These are phyloP conservation scores for Perilla frutescens DNA, from an alignment of 257 asterid genomes.

Conservation along the genomic window DNA sequence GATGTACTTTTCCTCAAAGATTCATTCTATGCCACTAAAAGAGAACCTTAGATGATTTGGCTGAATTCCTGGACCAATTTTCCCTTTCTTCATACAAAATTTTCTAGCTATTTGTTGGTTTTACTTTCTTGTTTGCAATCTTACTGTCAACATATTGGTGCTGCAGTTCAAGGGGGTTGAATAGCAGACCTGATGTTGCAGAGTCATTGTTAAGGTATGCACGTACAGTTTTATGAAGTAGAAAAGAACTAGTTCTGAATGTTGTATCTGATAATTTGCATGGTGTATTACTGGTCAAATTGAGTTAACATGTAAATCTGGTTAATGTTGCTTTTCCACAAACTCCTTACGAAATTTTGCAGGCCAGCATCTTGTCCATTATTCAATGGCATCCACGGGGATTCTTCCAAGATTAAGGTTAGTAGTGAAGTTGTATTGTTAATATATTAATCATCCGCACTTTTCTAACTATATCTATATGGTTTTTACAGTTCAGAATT, in stretches of 20 bases:
- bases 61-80: constrained; percentile 3
- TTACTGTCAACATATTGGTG: constrained; percentile 40
- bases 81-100: constrained; percentile 18
- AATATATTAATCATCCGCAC: constrained; percentile 17
- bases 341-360: constrained; percentile 46
- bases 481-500: constrained; percentile 62
- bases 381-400: constrained; percentile 51
- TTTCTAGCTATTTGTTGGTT: constrained; percentile 21
- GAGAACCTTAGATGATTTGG: constrained; percentile 14
- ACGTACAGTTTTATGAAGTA: constrained; percentile 7
- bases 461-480: constrained; percentile 41
- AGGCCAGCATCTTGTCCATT: constrained; percentile 59
- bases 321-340: constrained; percentile 9
- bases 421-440: constrained; percentile 33
- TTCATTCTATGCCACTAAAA: background rate
- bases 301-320: constrained; percentile 21
- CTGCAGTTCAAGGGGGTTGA: constrained; percentile 60
- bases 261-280: constrained; percentile 8
- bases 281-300: constrained; percentile 27
- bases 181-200: constrained; percentile 48
- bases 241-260: background rate
- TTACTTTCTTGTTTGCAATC: constrained; percentile 23
- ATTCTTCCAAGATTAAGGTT: constrained; percentile 67
- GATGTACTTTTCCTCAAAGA: background rate
- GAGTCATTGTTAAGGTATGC: constrained; percentile 63